Evolutionary conservation across 208 protist species (phyloP).

Genomic region (Trypanosomatidae sp.): DNA sequence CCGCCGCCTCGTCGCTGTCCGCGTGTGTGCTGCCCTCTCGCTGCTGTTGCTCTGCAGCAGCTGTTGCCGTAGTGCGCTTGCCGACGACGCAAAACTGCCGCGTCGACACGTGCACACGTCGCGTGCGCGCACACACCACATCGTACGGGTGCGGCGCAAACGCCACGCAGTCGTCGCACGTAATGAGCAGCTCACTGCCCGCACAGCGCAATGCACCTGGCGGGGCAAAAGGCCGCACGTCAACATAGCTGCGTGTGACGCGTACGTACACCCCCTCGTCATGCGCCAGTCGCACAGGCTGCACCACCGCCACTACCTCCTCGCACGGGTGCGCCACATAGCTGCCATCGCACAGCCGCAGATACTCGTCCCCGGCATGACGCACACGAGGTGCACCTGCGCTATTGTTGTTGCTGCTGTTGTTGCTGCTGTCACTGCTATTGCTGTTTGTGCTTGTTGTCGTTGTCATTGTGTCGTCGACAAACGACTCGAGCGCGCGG

Average conservation of each 20-base stretch:
- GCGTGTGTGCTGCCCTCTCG: too few species aligned
- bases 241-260: slow-evolving; percentile 69
- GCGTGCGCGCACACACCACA: slow-evolving; percentile 42
- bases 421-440: not conserved
- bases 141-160: slow-evolving; percentile 93
- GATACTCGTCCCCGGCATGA: slow-evolving; percentile 53
- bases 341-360: slow-evolving; percentile 16
- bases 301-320: slow-evolving; percentile 31
- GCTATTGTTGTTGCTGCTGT: not conserved
- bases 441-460: too few species aligned
- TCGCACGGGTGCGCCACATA: slow-evolving; percentile 80
- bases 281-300: slow-evolving; percentile 39
- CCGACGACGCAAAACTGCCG: slow-evolving; percentile 18
- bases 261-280: slow-evolving; percentile 80
- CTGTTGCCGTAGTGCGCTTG: not conserved
- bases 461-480: too few species aligned
- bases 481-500: slow-evolving; percentile 18
- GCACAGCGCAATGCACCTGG: slow-evolving; percentile 42
- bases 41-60: slow-evolving; percentile 10
- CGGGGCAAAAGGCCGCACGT: slow-evolving; percentile 55
- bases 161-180: slow-evolving; percentile 42
- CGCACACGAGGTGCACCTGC: slow-evolving; percentile 6
- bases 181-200: slow-evolving; percentile 78
- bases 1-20: slow-evolving; percentile 1
- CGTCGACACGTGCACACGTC: slow-evolving; percentile 39